Conservation (phyloP, 306 rosid species). For the Fragaria ananassa region DNA sequence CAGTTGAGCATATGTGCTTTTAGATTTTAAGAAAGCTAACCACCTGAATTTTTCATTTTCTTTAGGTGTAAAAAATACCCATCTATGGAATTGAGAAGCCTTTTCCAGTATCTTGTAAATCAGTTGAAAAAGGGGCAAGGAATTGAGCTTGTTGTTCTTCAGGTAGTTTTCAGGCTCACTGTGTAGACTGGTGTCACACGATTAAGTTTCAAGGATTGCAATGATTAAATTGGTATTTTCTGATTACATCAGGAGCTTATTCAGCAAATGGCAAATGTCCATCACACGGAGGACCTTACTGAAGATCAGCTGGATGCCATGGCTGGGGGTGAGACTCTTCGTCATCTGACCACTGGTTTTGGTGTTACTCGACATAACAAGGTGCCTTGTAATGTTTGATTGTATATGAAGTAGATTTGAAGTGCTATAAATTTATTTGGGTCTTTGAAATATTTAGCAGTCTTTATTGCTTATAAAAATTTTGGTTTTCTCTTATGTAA, state of each 20-base stretch:
- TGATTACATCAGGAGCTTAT: conserved; percentile 73
- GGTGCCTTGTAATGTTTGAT: conserved; percentile 38
- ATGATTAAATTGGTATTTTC: conserved; percentile 12
- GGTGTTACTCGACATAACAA: conserved; percentile 91
- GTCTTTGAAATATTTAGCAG: background rate
- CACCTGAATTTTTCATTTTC: conserved; percentile 8
- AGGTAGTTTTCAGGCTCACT: conserved; percentile 44
- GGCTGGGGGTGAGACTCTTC: conserved; percentile 98
- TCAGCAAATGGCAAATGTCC: conserved; percentile 99
- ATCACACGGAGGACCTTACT: conserved; percentile 89
- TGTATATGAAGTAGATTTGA: background rate
- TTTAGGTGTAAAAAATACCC: conserved; percentile 97
- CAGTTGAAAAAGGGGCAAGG: conserved; percentile 94
- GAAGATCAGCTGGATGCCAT: conserved; percentile 96
- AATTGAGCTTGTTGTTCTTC: conserved; percentile 89
- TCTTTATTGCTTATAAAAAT: background rate
- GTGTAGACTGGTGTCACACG: conserved; percentile 12
- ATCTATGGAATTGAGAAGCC: conserved; percentile 96
- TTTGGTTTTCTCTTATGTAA: conserved; percentile 11
- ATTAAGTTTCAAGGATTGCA: background rate
- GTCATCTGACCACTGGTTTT: conserved; percentile 89
- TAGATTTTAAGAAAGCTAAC: background rate
- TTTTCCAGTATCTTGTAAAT: conserved; percentile 96
- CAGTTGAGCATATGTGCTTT: background rate
- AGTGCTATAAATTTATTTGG: background rate